Conservation (phyloP, 768 basidiomycete genomes). For the Pulveroboletus sp. region DNA sequence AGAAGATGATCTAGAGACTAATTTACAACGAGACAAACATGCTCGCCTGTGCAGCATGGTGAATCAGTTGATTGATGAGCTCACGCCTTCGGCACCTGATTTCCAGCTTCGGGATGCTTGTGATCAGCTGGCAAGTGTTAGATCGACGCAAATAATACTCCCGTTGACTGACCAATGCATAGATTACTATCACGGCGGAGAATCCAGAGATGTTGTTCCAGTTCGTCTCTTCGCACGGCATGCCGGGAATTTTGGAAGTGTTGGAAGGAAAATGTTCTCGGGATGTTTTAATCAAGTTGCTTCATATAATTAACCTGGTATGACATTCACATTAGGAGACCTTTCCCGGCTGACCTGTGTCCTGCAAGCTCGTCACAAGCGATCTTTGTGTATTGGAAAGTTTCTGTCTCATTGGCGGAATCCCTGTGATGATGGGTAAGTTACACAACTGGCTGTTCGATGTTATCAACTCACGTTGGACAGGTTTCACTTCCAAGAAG, state of each 20-base stretch:
- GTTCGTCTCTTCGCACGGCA: slow-evolving; percentile 88
- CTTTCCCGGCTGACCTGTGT: not conserved
- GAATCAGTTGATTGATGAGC: slow-evolving; percentile 80
- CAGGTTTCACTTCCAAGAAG: slow-evolving; percentile 91
- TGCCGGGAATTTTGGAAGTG: slow-evolving; percentile 92
- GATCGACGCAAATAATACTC: not conserved
- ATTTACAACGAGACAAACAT: slow-evolving; percentile 88
- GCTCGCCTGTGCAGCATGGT: slow-evolving; percentile 80
- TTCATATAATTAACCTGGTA: slow-evolving; percentile 89
- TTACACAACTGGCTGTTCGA: slow-evolving; percentile 6
- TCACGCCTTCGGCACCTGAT: slow-evolving; percentile 76
- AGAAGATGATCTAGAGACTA: slow-evolving; percentile 88
- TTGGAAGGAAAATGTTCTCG: slow-evolving; percentile 82
- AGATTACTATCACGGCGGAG: slow-evolving; percentile 75
- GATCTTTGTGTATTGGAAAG: slow-evolving; percentile 89
- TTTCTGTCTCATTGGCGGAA: slow-evolving; percentile 92
- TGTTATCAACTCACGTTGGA: slow-evolving; percentile 1
- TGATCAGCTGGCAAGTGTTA: slow-evolving; percentile 69
- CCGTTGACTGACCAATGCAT: not conserved
- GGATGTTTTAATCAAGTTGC: slow-evolving; percentile 78
- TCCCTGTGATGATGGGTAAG: slow-evolving; percentile 90
- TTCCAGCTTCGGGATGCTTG: slow-evolving; percentile 81
- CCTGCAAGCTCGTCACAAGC: slow-evolving; percentile 50
- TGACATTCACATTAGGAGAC: not conserved
- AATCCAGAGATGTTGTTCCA: slow-evolving; percentile 83